These are phyloP conservation scores for Aspergillus indologenus DNA, from an alignment of 495 filamentous ascomycete species.

Conservation along the genomic window DNA sequence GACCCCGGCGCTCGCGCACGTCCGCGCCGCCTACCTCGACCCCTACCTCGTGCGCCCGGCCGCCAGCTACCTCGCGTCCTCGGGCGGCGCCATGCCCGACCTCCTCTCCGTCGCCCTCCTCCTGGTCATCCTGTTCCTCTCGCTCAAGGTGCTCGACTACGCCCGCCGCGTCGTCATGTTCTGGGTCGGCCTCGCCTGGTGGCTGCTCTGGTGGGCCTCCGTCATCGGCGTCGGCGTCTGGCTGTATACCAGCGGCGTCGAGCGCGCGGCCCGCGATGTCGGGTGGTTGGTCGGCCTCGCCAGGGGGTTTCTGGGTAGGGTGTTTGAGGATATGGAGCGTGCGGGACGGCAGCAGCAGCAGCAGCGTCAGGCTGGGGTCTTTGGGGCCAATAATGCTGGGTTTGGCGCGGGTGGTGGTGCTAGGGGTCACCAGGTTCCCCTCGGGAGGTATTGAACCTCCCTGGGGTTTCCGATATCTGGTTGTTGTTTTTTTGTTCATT, in stretches of 20 bases:
- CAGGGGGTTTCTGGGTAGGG: conserved; percentile 57
- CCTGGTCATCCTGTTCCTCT: conserved; percentile 54
- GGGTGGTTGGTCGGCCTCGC: conserved; percentile 53
- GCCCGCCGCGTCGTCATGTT: conserved; percentile 66
- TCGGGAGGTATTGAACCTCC: not conserved
- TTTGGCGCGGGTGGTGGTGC: not conserved
- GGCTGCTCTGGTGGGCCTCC: conserved; percentile 56
- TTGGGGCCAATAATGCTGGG: not conserved
- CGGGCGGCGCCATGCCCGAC: conserved; percentile 45
- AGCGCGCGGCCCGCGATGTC: conserved; percentile 56
- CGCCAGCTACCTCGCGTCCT: conserved; percentile 41
- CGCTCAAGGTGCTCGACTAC: conserved; percentile 64
- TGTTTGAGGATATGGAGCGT: conserved; percentile 26
- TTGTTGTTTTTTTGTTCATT: no score
- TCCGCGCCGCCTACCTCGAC: conserved; percentile 38
- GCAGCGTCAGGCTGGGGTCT: conserved; percentile 11
- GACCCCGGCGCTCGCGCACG: conserved; percentile 26
- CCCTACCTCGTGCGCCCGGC: conserved; percentile 42
- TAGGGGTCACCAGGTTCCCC: not conserved
- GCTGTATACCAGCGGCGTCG: conserved; percentile 62
- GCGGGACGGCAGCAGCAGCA: not conserved
- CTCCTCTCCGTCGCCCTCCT: conserved; percentile 57
- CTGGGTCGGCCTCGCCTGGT: conserved; percentile 62
- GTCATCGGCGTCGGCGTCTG: conserved; percentile 49
- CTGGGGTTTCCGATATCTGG: no score